Base-by-base conservation (phyloP, 2,329 filamentous ascomycete genomes). In the Pyrenochaeta sp. region DNA sequence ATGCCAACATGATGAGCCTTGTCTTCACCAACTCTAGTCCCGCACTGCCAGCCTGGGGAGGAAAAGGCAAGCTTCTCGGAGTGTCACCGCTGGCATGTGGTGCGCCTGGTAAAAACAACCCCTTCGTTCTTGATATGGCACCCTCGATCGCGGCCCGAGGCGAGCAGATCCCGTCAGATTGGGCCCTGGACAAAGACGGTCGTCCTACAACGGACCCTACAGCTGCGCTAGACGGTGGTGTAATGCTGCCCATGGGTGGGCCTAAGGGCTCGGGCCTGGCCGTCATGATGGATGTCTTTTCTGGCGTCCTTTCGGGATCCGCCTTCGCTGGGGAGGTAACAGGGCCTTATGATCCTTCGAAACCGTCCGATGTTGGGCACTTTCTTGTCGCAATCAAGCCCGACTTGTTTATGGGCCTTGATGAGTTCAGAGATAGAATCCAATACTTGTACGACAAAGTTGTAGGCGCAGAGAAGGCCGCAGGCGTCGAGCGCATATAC, bases 281-380 rank as follows among this genome's bases (percentile, higher is more conserved):
- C 0, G 86, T 95, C 50, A 94, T 93, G 90, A 95, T 95, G 92
- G 92, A 95, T 71, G 90, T 95, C 1, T 94, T 95, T 71, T 93
- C 90, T 0, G 91, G 91, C 0, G 89, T 91, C 0, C 70, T 95
- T 0, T 92, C 90, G 0, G 91, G 91, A 0, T 89, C 88, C 22
- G 91, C 91, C 0, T 95, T 91, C 75, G 91, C 91, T 0, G 91
- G 91, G 0, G 82, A 90, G 66, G 92, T 95, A 12, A 90, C 88
- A 0, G 86, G 85, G 22, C 91, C 91, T 0, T 94, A 95, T 72
- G 90, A 93, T 68, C 83, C 88, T 0, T 88, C 85, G 0, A 86
- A 82, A 57, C 83, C 86, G 0, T 88, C 89, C 0, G 87, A 92
- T 67, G 90, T 92, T 0, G 90, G 90, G 0, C 90, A 93, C 72